These are phyloP conservation scores for Paradendryphiella salina DNA, from an alignment of 2,329 filamentous ascomycete species.

Conservation along the genomic window DNA sequence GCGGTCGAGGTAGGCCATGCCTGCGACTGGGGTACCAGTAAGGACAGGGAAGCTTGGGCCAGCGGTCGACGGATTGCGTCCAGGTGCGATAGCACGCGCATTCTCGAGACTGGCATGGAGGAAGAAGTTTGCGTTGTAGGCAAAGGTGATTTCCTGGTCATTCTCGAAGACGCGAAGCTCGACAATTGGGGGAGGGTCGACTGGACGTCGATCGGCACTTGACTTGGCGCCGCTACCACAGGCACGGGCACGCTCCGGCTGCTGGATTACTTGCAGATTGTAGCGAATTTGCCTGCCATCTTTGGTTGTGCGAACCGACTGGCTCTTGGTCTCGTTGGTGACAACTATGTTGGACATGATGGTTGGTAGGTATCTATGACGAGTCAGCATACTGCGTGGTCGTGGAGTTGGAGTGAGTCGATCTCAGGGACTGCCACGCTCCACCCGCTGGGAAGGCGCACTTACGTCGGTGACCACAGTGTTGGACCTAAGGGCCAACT, in stretches of 20 bases:
- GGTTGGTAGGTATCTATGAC: slow-evolving; percentile 14
- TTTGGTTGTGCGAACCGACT: slow-evolving; percentile 64
- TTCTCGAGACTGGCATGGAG: slow-evolving; percentile 87
- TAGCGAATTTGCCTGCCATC: slow-evolving; percentile 81
- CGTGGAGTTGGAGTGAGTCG: slow-evolving; percentile 12
- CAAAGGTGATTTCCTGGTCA: slow-evolving; percentile 70
- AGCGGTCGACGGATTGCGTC: slow-evolving; percentile 67
- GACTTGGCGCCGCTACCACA: slow-evolving; percentile 93
- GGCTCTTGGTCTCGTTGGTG: slow-evolving; percentile 60
- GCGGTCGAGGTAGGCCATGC: slow-evolving; percentile 93
- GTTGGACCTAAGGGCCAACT: slow-evolving; percentile 4
- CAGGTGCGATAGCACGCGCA: slow-evolving; percentile 79
- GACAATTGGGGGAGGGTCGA: slow-evolving; percentile 92
- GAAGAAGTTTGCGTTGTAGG: slow-evolving; percentile 97
- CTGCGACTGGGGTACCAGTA: slow-evolving; percentile 91
- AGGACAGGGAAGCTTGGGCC: slow-evolving; percentile 74
- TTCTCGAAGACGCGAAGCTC: slow-evolving; percentile 85
- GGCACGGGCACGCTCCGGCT: slow-evolving; percentile 89
- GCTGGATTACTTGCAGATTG: slow-evolving; percentile 82
- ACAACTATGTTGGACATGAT: slow-evolving; percentile 53
- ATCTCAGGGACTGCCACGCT: slow-evolving; percentile 9
- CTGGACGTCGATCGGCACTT: slow-evolving; percentile 79
- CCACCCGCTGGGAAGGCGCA: slow-evolving; percentile 19
- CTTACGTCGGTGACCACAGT: slow-evolving; percentile 13
- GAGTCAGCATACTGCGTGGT: slow-evolving; percentile 20